Percentiles rank a stretch among this genome's conserved stretches.
Evolutionary conservation across 257 asterid species (phyloP).

Genomic region (Solanum dulcamara): DNA sequence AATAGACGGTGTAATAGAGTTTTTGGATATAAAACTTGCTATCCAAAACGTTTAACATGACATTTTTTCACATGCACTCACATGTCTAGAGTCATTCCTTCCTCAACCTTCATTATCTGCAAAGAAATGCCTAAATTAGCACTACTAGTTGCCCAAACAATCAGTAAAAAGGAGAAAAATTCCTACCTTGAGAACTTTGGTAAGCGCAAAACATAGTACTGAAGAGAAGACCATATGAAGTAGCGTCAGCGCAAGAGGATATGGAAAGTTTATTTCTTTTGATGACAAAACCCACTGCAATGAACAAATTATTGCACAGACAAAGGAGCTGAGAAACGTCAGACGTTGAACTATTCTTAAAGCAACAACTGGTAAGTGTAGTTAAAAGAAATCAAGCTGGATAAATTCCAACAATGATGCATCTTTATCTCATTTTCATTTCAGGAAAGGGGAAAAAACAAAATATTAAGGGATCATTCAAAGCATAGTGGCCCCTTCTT

Average conservation of each 20-base stretch:
- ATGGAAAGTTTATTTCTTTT: slow-evolving; percentile 86
- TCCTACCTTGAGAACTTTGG: slow-evolving; percentile 80
- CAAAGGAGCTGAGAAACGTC: neutral
- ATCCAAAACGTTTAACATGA: neutral
- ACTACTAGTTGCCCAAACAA: neutral
- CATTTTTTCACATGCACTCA: slow-evolving; percentile 22
- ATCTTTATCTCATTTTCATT: neutral
- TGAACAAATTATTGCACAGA: neutral
- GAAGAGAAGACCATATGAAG: slow-evolving; percentile 99
- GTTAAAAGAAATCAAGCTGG: neutral
- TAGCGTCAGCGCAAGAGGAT: slow-evolving; percentile 89
- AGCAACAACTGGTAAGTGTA: neutral
- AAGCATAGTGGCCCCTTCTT: neutral
- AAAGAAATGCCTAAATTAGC: slow-evolving; percentile 4
- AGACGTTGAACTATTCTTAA: neutral
- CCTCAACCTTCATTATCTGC: slow-evolving; percentile 87
- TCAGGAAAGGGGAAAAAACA: neutral
- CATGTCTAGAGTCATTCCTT: slow-evolving; percentile 96
- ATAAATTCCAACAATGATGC: neutral
- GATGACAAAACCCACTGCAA: slow-evolving; percentile 97
- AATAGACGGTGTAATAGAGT: neutral
- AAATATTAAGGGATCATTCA: neutral
- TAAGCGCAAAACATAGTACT: slow-evolving; percentile 64
- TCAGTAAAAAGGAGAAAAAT: neutral
- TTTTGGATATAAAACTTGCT: neutral